A percentile compares a stretch with the other conserved stretches of the same genome.
These are phyloP conservation scores for Juncus effusus DNA, from an alignment of 176 grass and related monocot genomes.

Conservation along the genomic window DNA sequence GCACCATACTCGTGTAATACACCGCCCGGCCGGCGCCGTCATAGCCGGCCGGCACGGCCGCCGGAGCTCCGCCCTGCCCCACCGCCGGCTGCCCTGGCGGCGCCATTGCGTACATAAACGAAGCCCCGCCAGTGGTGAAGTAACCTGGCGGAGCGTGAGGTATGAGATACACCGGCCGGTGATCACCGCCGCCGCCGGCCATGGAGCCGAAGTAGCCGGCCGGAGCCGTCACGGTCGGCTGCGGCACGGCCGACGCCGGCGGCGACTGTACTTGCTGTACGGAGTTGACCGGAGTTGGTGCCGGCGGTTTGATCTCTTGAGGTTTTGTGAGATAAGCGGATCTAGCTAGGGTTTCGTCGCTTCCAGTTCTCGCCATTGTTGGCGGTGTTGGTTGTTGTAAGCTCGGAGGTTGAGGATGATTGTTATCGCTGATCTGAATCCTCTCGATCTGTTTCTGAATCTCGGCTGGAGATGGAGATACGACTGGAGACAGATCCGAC, in stretches of 20 bases:
- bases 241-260: constrained; percentile 33
- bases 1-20: constrained; percentile 74
- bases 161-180: constrained; percentile 45
- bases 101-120: constrained; percentile 40
- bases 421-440: constrained; percentile 52
- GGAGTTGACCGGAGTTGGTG: background rate
- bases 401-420: constrained; percentile 20
- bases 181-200: constrained; percentile 39
- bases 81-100: constrained; percentile 17
- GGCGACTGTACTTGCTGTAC: constrained; percentile 34
- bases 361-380: constrained; percentile 46
- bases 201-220: constrained; percentile 41
- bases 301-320: constrained; percentile 46
- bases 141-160: constrained; percentile 61
- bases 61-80: constrained; percentile 25
- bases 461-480: constrained; percentile 37
- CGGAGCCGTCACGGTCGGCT: constrained; percentile 34
- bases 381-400: background rate
- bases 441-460: constrained; percentile 70
- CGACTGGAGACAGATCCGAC: constrained; percentile 22
- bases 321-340: constrained; percentile 34
- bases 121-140: constrained; percentile 39
- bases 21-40: constrained; percentile 68
- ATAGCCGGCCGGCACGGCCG: constrained; percentile 53
- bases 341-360: constrained; percentile 62